Evolutionary conservation across 2,329 filamentous ascomycete genomes (phyloP), one percentile per base, ranked within the genome.

Genomic region (Fonsecaea monophora): DNA sequence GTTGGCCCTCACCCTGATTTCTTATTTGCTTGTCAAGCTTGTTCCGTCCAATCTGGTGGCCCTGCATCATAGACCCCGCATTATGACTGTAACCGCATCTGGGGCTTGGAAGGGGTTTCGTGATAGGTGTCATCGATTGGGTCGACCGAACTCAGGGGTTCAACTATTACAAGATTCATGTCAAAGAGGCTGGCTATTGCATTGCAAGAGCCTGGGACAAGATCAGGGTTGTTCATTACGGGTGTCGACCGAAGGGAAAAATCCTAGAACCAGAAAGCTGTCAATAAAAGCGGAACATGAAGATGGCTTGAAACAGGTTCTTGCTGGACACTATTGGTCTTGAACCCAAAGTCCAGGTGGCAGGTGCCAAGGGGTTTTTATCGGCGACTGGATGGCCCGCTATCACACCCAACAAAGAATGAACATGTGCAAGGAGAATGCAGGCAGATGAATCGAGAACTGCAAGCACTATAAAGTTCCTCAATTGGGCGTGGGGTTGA

Each of bases 51-150:
- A 32, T 34, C 48, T 53, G 53, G 7, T 53, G 3, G 15, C 35
- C 40, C 42, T 60, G 64, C 54, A 60, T 59, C 35, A 45, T 60
- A 48, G 60, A 63, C 64, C 64, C 64, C 64, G 64, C 64, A 67
- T 60, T 8, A 38, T 61, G 18, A 40, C 32, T 13, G 12, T 25
- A 25, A 40, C 37, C 32, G 50, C 34, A 61, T 50, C 45, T 25
- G 18, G 18, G 18, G 45, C 8, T 15, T 9, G 4, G 4, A 15
- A 7, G 5, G 40, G 40, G 5, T 18, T 45, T 45, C n/a, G 40
- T 45, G 40, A 12, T 21, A 50, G 18, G 18, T 50, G 45, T 10
- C 6, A 25, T 50, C 8, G 18, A 9, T 25, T n/a, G 6, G 10
- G 18, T n/a, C 3, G 18, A 50, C 45, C 9, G 2, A 3, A 21